phyloP scores from a whole-genome alignment of 352 stramenopile species.

The Phytophthora ohioensis region DNA sequence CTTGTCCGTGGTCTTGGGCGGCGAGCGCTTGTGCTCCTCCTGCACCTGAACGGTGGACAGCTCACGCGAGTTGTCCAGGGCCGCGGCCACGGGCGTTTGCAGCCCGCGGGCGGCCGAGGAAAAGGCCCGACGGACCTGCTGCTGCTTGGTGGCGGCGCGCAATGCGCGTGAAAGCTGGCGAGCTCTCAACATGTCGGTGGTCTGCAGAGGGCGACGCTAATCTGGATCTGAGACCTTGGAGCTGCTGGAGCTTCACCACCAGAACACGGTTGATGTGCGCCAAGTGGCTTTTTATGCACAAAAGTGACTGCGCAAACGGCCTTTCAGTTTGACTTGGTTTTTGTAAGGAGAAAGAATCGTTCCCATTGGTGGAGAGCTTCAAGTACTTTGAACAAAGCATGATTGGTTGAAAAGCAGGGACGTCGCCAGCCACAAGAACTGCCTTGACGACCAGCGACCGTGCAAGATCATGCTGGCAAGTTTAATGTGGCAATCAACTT shows the following conservation, averaged over 20 bases:
- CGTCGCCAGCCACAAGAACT: slow-evolving; percentile 40
- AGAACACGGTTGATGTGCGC: slow-evolving; percentile 25
- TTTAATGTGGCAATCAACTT: slow-evolving; percentile 6
- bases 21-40: slow-evolving; percentile 43
- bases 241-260: slow-evolving; percentile 7
- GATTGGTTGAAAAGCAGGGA: slow-evolving; percentile 31
- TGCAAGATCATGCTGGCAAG: slow-evolving; percentile 7
- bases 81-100: slow-evolving; percentile 17
- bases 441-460: neutral
- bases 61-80: slow-evolving; percentile 30
- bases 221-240: slow-evolving; percentile 39
- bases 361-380: slow-evolving; percentile 4
- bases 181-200: slow-evolving; percentile 48
- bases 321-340: slow-evolving; percentile 4
- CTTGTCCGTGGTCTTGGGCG: slow-evolving; percentile 77
- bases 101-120: slow-evolving; percentile 34
- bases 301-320: slow-evolving; percentile 36
- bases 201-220: slow-evolving; percentile 17
- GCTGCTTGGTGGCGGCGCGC: slow-evolving; percentile 40
- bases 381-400: slow-evolving; percentile 23
- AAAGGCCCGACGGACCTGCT: slow-evolving; percentile 34
- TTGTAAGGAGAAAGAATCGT: slow-evolving; percentile 3
- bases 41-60: slow-evolving; percentile 51
- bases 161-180: slow-evolving; percentile 55
- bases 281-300: neutral